phyloP scores from a whole-genome alignment of 2,329 filamentous ascomycete species.

The Fusarium cicatricum region DNA sequence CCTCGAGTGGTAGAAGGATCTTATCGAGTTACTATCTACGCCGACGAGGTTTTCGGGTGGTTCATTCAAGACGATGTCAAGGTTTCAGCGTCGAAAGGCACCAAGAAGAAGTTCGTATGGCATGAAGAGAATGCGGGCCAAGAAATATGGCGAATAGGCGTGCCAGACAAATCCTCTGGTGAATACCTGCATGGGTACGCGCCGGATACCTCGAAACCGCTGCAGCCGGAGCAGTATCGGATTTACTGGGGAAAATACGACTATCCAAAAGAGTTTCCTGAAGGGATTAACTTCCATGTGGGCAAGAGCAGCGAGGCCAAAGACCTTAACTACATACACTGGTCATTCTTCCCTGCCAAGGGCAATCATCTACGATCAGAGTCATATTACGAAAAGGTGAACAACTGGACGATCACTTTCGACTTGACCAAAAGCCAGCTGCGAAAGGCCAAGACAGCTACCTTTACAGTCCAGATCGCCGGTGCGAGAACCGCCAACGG shows the following conservation, averaged over 20 bases:
- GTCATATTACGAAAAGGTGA: conserved; percentile 55
- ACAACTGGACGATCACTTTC: conserved; percentile 67
- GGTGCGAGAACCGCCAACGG: conserved; percentile 28
- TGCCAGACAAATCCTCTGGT: conserved; percentile 61
- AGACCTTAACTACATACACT: conserved; percentile 70
- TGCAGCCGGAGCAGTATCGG: conserved; percentile 62
- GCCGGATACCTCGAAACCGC: conserved; percentile 55
- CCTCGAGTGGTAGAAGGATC: conserved; percentile 24
- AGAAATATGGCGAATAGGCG: conserved; percentile 28
- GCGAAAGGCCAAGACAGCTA: conserved; percentile 47
- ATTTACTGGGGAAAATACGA: conserved; percentile 69
- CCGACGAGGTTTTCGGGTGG: conserved; percentile 31
- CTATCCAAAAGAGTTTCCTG: conserved; percentile 64
- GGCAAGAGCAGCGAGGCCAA: conserved; percentile 56
- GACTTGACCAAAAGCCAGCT: conserved; percentile 48
- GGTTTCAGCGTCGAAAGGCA: conserved; percentile 45
- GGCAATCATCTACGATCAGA: conserved; percentile 55
- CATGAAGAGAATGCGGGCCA: conserved; percentile 21
- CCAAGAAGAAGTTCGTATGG: conserved; percentile 11
- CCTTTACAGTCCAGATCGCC: conserved; percentile 30
- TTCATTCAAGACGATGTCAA: conserved; percentile 45
- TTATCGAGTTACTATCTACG: conserved; percentile 31
- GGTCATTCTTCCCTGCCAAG: conserved; percentile 66
- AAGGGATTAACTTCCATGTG: conserved; percentile 63
- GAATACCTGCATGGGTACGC: conserved; percentile 66